These are phyloP conservation scores for Neoboletus brunneissimus DNA, from an alignment of 768 basidiomycete genomes.

Conservation along the genomic window DNA sequence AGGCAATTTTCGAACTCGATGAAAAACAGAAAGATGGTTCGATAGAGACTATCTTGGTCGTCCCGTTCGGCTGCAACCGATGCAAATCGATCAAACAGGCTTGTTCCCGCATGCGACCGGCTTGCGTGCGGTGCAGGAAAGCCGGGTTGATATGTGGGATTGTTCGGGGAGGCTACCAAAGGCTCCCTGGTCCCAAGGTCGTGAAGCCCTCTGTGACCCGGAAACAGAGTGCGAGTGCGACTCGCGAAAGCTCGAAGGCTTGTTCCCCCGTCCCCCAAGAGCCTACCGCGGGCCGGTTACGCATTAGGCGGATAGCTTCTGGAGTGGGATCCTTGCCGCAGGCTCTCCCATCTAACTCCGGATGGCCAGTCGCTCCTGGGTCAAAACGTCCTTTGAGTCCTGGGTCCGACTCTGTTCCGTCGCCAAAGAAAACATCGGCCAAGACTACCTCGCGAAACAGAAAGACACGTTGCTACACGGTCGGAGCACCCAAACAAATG, in stretches of 20 bases:
- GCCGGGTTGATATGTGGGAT: constrained; percentile 1
- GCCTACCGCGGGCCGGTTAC: not conserved
- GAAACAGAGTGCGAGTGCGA: not conserved
- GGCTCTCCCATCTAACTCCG: not conserved
- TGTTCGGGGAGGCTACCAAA: constrained; percentile 14
- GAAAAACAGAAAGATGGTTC: constrained; percentile 9
- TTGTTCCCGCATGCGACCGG: constrained; percentile 28
- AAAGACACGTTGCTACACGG: not conserved
- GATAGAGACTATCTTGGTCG: constrained; percentile 19
- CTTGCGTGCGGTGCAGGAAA: constrained; percentile 25
- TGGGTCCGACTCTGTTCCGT: not conserved
- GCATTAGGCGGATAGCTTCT: not conserved
- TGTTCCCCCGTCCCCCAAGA: not conserved
- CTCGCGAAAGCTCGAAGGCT: not conserved
- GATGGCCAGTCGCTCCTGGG: not conserved
- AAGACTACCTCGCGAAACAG: not conserved
- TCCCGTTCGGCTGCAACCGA: constrained; percentile 18
- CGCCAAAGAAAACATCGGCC: constrained; percentile 9
- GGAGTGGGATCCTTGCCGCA: not conserved
- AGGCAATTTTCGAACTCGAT: constrained; percentile 29
- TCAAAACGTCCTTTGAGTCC: constrained; percentile 22
- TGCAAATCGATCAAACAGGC: constrained; percentile 11
- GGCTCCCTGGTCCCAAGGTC: constrained; percentile 24
- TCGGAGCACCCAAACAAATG: not conserved
- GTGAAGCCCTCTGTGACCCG: not conserved